Evolutionary conservation across 768 basidiomycete species (phyloP).

Genomic region (Kwoniella dendrophila): DNA sequence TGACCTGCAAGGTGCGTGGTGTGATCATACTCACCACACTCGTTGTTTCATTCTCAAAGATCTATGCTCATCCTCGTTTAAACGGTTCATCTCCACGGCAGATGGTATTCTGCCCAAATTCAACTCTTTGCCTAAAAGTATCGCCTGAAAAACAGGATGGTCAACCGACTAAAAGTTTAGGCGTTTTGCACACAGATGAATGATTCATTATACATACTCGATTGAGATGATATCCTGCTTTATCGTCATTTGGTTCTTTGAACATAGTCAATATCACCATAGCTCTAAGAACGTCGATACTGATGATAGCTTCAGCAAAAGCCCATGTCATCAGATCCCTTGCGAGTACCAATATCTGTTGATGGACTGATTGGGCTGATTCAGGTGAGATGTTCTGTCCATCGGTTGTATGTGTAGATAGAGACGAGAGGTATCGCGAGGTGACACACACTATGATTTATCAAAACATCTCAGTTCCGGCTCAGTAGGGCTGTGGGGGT

Average conservation of each 20-base stretch:
- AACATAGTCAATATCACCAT: constrained; percentile 30
- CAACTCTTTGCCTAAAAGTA: constrained; percentile 33
- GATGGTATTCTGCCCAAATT: constrained; percentile 30
- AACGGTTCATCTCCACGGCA: constrained; percentile 12
- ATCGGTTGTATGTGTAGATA: constrained; percentile 16
- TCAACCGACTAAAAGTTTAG: neutral
- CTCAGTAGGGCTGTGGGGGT: neutral
- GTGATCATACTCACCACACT: constrained; percentile 23
- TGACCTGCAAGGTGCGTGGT: neutral
- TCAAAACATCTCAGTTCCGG: neutral
- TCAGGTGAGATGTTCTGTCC: constrained; percentile 23
- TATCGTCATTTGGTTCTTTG: constrained; percentile 45
- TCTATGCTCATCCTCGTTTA: constrained; percentile 21
- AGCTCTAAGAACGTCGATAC: constrained; percentile 31
- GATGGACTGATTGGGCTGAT: constrained; percentile 32
- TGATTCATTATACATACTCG: constrained; percentile 10
- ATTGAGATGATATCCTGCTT: constrained; percentile 34
- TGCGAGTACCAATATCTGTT: constrained; percentile 34
- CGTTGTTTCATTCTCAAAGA: constrained; percentile 20
- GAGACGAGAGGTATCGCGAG: constrained; percentile 29
- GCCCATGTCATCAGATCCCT: constrained; percentile 31
- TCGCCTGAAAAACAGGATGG: constrained; percentile 7
- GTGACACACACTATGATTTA: constrained; percentile 27
- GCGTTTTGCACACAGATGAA: no score
- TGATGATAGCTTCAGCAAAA: constrained; percentile 28